Percentiles rank a stretch among this genome's conserved stretches.
Conservation (phyloP, 1,284 basidiomycete genomes). For the Schizophyllum amplum region DNA sequence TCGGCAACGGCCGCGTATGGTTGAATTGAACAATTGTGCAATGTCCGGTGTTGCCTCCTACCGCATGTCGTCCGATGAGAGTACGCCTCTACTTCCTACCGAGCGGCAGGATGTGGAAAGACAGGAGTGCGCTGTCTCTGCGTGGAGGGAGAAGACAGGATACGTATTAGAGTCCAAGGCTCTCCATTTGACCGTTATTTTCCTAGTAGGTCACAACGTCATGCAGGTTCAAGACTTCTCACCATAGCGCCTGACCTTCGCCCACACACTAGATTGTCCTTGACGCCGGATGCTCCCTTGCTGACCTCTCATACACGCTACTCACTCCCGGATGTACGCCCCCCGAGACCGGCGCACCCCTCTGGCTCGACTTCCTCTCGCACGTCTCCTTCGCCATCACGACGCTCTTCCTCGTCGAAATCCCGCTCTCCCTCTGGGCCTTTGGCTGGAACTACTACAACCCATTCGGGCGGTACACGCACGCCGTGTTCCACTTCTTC, state of each 20-base stretch:
- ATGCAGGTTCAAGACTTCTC: neutral
- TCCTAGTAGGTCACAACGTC: conserved; percentile 39
- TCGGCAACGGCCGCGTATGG: neutral
- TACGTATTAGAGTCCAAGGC: conserved; percentile 42
- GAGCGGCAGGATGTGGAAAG: conserved; percentile 8
- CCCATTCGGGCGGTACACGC: conserved; percentile 42
- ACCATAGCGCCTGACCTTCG: conserved; percentile 3
- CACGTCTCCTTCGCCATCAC: conserved; percentile 61
- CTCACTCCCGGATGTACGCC: conserved; percentile 44
- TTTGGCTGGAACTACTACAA: conserved; percentile 52
- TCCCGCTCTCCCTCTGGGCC: conserved; percentile 59
- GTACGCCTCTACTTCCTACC: conserved; percentile 44
- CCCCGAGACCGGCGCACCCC: conserved; percentile 35
- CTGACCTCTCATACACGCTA: conserved; percentile 61
- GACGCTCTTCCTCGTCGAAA: conserved; percentile 66
- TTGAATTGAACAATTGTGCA: neutral
- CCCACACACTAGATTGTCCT: conserved; percentile 20
- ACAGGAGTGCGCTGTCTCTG: neutral
- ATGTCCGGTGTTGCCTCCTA: neutral
- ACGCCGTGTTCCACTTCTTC: conserved; percentile 59
- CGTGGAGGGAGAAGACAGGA: conserved; percentile 29
- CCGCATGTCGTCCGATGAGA: conserved; percentile 34
- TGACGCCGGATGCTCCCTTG: conserved; percentile 59
- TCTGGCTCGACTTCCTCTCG: conserved; percentile 56
- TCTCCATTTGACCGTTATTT: conserved; percentile 52